Evolutionary conservation across 169 alveolate genomes (phyloP), one percentile per base, ranked within the genome.

Genomic region (Babesia microti): DNA sequence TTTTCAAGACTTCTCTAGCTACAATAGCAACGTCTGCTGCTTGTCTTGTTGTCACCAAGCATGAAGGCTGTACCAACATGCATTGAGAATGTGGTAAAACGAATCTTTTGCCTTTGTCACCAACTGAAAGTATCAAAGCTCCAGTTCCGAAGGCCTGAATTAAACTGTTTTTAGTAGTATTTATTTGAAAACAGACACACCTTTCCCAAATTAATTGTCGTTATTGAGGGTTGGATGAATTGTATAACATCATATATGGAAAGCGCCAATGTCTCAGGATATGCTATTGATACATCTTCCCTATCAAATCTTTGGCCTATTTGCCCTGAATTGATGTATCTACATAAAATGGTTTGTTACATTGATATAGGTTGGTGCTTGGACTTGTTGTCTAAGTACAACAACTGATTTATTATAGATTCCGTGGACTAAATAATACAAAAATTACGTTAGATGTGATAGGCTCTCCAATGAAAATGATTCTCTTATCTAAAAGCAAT

Each of bases 61-160:
- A 42, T 19, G 74, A 54, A 0, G 76, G 56, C 51, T 73, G 84
- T 4, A 70, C 39, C 52, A 73, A 39, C n/a, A 68, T 57, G 27
- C 72, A 59, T 6, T 61, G 67, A 5, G 84, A 59, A 2, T 67
- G 58, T 18, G 74, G 74, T 18, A 73, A 53, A n/a, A 69, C 74
- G 42, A 56, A 73, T 0, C 84, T 66, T 43, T 59, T 67, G 11
- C 79, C 79, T 21, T 59, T 63, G 39, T 68, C 59, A 17, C 84
- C 84, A 21, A 76, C 56, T 18, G 78, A 58, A 26, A 72, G 67
- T 48, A 73, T 47, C 28, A 68, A 33, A 21, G 80, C 70, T n/a
- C 76, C 61, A 26, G 75, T 56, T 0, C 84, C 84, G 43, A 66
- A 73, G 3, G 84, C 79, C 66, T 72, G 52, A n/a, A 40, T 45